Conservation (phyloP, 2,329 filamentous ascomycete genomes). For the Stagonosporopsis rhizophila region DNA sequence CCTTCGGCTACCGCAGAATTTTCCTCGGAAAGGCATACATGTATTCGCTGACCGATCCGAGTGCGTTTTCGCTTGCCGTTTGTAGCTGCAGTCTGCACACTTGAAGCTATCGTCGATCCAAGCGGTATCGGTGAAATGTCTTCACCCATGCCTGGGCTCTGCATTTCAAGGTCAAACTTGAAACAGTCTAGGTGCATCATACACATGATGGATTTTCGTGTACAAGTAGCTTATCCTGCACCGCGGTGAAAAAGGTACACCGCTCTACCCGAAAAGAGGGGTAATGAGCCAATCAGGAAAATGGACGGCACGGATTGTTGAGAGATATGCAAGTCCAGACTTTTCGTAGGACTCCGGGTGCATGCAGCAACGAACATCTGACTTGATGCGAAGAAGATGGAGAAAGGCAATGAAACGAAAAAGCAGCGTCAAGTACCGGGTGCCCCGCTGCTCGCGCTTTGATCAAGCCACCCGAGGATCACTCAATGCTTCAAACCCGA, state of each 20-base stretch:
- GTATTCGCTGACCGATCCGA: background rate
- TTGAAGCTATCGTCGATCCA: background rate
- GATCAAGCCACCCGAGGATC: constrained; percentile 5
- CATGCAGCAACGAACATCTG: constrained; percentile 44
- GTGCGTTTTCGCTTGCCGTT: background rate
- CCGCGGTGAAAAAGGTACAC: constrained; percentile 36
- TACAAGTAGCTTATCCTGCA: constrained; percentile 42
- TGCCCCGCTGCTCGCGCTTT: constrained; percentile 9
- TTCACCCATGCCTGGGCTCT: background rate
- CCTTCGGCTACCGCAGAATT: background rate
- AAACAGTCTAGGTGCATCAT: constrained; percentile 9
- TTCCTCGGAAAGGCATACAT: background rate
- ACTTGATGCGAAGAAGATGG: constrained; percentile 29
- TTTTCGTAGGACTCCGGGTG: constrained; percentile 21
- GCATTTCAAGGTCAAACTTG: background rate
- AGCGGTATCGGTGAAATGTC: background rate
- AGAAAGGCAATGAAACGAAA: constrained; percentile 20
- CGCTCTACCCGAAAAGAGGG: constrained; percentile 38
- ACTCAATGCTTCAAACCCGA: background rate
- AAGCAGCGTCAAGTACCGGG: constrained; percentile 19
- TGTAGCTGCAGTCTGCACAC: background rate
- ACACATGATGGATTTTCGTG: constrained; percentile 25
- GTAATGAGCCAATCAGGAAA: constrained; percentile 37
- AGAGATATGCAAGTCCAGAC: constrained; percentile 36
- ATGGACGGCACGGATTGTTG: constrained; percentile 33